A percentile compares a stretch with the other conserved stretches of the same genome.
These are phyloP conservation scores for Boletus edulis DNA, from an alignment of 768 basidiomycete species.

Conservation along the genomic window DNA sequence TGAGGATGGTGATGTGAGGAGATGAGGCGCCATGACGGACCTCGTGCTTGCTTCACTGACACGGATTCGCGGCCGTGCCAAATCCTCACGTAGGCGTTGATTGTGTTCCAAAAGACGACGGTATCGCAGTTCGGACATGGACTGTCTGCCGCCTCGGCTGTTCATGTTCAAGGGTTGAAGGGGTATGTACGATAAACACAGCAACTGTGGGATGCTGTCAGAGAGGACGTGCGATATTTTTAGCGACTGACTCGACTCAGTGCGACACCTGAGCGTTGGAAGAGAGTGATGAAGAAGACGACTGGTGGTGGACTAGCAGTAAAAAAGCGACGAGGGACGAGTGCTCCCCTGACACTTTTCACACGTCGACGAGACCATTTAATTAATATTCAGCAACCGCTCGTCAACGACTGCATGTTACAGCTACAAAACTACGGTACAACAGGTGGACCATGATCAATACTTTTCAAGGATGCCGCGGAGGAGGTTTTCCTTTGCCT, in stretches of 20 bases:
- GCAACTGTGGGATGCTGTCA: conserved; percentile 1
- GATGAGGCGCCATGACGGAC: conserved; percentile 36
- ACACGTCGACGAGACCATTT: conserved; percentile 15
- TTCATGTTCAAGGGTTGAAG: conserved; percentile 42
- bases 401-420: not conserved
- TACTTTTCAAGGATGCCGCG: conserved; percentile 35
- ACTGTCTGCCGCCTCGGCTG: conserved; percentile 61
- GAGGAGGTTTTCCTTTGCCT: conserved; percentile 33
- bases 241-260: conserved; percentile 4
- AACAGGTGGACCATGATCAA: conserved; percentile 7
- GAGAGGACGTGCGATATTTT: not conserved
- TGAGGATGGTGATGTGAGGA: not conserved
- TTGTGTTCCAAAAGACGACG: conserved; percentile 78
- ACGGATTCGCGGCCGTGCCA: conserved; percentile 65
- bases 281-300: not conserved
- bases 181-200: conserved; percentile 2
- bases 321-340: not conserved
- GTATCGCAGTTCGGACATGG: conserved; percentile 81
- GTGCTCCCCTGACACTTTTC: conserved; percentile 14
- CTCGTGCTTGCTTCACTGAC: conserved; percentile 71
- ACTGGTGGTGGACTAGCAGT: conserved; percentile 10
- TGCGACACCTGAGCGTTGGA: not conserved
- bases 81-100: conserved; percentile 65
- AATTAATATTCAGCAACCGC: no score
- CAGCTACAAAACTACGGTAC: conserved; percentile 6